Evolutionary conservation across 306 rosid species (phyloP).

Genomic region (Rosa multiflora): DNA sequence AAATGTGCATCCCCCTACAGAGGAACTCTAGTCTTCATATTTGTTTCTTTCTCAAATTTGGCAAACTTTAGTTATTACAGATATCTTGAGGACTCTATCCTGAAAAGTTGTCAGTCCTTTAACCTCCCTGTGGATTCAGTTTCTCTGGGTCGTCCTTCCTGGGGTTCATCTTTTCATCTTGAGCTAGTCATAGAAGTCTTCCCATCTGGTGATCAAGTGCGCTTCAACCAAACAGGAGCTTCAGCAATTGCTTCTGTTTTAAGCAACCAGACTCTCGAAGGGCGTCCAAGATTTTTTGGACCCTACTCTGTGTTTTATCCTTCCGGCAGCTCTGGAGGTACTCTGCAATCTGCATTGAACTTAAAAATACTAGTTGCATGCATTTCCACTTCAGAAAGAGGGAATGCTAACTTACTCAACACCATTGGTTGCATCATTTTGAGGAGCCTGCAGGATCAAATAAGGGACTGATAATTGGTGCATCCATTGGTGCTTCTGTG

Average conservation of each 20-base stretch:
- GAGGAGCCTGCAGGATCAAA: slow-evolving; percentile 13
- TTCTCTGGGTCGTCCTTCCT: slow-evolving; percentile 40
- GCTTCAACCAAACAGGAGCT: slow-evolving; percentile 48
- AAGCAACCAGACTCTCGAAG: slow-evolving; percentile 47
- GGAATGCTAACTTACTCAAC: background rate
- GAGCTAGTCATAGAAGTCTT: slow-evolving; percentile 40
- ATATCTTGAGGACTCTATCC: slow-evolving; percentile 30
- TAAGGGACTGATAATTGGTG: slow-evolving; percentile 62
- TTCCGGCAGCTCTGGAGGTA: slow-evolving; percentile 37
- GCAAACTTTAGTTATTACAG: slow-evolving; percentile 25
- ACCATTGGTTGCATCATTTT: background rate
- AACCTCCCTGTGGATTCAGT: slow-evolving; percentile 51
- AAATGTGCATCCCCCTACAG: slow-evolving; percentile 63
- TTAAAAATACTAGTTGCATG: background rate
- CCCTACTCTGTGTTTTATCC: slow-evolving; percentile 39
- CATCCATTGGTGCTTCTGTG: slow-evolving; percentile 50
- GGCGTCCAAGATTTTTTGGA: slow-evolving; percentile 45
- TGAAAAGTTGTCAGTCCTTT: slow-evolving; percentile 9
- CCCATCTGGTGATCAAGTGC: slow-evolving; percentile 39
- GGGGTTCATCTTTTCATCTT: slow-evolving; percentile 35
- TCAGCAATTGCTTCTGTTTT: slow-evolving; percentile 41
- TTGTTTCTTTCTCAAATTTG: slow-evolving; percentile 55
- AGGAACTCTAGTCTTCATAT: slow-evolving; percentile 58
- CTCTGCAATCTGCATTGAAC: background rate
- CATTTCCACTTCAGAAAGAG: background rate